phyloP scores from a whole-genome alignment of 805 yeast species.

The Kluyveromyces wickerhamii region DNA sequence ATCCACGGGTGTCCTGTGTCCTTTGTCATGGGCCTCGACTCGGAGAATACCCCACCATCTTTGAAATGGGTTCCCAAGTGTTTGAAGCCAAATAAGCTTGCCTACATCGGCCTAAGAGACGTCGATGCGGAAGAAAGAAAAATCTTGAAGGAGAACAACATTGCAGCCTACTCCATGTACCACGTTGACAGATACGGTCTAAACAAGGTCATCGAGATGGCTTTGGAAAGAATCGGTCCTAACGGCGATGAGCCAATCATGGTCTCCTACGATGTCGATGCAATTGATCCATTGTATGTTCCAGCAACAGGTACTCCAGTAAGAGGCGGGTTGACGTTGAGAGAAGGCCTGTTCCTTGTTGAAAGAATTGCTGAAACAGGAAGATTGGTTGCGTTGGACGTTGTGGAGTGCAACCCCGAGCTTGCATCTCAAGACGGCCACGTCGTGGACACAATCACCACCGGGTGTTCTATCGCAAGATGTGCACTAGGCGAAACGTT shows the following conservation, averaged over 20 bases:
- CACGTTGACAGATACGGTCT: conserved; percentile 93
- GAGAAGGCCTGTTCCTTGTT: conserved; percentile 89
- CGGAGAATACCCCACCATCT: conserved; percentile 53
- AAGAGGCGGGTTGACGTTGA: conserved; percentile 86
- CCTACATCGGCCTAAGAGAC: conserved; percentile 91
- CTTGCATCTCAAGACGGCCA: conserved; percentile 72
- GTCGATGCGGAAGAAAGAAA: conserved; percentile 81
- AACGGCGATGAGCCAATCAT: conserved; percentile 69
- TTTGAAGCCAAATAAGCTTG: conserved; percentile 62
- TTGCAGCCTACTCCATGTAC: conserved; percentile 88
- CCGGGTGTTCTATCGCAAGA: conserved; percentile 85
- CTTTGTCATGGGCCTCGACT: conserved; percentile 76
- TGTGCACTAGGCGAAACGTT: conserved; percentile 93
- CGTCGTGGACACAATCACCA: conserved; percentile 74
- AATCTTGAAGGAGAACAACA: conserved; percentile 60
- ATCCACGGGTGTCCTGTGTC: conserved; percentile 96
- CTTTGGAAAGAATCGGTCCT: conserved; percentile 71
- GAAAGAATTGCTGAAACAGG: conserved; percentile 91
- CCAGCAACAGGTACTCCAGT: conserved; percentile 99
- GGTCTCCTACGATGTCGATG: conserved; percentile 92
- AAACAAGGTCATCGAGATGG: conserved; percentile 86
- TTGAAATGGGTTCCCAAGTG: conserved; percentile 73
- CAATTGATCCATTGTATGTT: conserved; percentile 87
- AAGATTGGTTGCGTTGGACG: conserved; percentile 77
- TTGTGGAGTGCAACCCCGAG: conserved; percentile 89